These are phyloP conservation scores for Xylariaceae sp. DNA, from an alignment of 2,329 filamentous ascomycete species.

Conservation along the genomic window DNA sequence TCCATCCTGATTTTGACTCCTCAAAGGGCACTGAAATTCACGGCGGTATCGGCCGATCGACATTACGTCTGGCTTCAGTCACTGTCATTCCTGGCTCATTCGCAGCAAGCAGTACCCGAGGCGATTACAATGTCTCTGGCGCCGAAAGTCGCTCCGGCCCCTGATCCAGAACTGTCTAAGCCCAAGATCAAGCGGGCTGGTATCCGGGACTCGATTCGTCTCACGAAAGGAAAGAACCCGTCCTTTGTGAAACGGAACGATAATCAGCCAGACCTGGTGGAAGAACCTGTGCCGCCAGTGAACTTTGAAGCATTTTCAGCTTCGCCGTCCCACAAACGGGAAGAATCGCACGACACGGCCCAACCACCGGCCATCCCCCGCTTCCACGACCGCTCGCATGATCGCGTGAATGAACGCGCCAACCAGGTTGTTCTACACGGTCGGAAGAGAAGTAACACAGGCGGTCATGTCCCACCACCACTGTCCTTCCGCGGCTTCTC, in stretches of 20 bases:
- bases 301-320: conserved; percentile 31
- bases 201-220: conserved; percentile 83
- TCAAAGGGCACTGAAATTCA: conserved; percentile 92
- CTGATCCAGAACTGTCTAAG: conserved; percentile 45
- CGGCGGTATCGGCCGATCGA: conserved; percentile 73
- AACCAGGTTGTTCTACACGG: conserved; percentile 55
- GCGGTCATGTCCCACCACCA: conserved; percentile 66
- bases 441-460: conserved; percentile 86
- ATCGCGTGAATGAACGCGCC: conserved; percentile 41
- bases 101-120: conserved; percentile 74
- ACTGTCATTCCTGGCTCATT: conserved; percentile 90
- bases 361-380: conserved; percentile 70
- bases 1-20: conserved; percentile 95
- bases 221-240: conserved; percentile 71
- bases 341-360: conserved; percentile 56
- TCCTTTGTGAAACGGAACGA: conserved; percentile 33
- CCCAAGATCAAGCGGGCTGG: conserved; percentile 47
- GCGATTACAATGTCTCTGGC: conserved; percentile 49
- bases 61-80: conserved; percentile 96
- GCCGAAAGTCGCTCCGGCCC: conserved; percentile 37
- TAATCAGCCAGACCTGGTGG: conserved; percentile 8
- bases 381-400: conserved; percentile 55
- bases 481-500: conserved; percentile 78
- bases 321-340: conserved; percentile 41
- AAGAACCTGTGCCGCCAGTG: conserved; percentile 13